phyloP scores from a whole-genome alignment of 2,329 filamentous ascomycete genomes.

The Stromatinia cepivora region DNA sequence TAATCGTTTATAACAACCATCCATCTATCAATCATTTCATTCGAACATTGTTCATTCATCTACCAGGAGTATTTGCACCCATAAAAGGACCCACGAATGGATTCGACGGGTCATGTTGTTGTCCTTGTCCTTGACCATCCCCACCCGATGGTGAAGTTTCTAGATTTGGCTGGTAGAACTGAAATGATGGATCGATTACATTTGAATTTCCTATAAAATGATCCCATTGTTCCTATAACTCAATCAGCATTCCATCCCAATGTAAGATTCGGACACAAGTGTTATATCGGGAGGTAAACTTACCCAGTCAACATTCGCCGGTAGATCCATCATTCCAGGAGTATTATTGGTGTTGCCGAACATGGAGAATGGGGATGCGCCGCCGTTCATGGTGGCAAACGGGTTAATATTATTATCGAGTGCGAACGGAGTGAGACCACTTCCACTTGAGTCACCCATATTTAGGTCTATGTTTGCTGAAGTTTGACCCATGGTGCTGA shows the following conservation, averaged over 20 bases:
- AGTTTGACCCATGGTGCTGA: conserved; percentile 42
- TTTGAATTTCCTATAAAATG: conserved; percentile 63
- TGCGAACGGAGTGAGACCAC: conserved; percentile 47
- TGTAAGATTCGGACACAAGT: not conserved
- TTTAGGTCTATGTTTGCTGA: conserved; percentile 37
- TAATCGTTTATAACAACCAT: not conserved
- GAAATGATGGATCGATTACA: conserved; percentile 37
- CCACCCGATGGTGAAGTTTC: conserved; percentile 31
- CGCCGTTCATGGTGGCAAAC: conserved; percentile 32
- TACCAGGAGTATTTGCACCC: conserved; percentile 41
- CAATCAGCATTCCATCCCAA: not conserved
- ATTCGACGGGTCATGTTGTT: conserved; percentile 24
- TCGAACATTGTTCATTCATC: conserved; percentile 26
- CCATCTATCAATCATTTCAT: not conserved
- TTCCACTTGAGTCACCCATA: conserved; percentile 39
- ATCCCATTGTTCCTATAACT: conserved; percentile 63
- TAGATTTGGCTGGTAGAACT: conserved; percentile 36
- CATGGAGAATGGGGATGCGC: conserved; percentile 52
- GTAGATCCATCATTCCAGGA: conserved; percentile 53
- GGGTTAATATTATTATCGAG: conserved; percentile 35
- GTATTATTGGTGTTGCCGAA: conserved; percentile 48
- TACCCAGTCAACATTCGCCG: conserved; percentile 64
- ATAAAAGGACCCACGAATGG: conserved; percentile 39
- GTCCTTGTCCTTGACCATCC: conserved; percentile 23
- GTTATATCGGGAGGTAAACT: conserved; percentile 35